Evolutionary conservation across 106 monocot genomes (phyloP).

Genomic region (Dioscorea dumetorum): DNA sequence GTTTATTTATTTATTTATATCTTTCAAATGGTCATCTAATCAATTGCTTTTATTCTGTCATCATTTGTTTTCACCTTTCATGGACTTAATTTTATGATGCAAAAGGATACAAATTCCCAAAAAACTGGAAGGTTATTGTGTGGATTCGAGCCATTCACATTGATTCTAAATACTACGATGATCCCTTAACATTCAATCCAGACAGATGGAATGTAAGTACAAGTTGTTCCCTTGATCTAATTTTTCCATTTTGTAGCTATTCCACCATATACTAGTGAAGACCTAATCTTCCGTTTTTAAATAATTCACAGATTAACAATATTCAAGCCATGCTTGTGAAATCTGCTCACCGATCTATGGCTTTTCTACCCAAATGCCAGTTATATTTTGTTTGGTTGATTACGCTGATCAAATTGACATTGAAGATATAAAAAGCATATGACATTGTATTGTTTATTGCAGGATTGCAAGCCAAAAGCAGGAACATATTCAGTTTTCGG

Average conservation of each 20-base stretch:
- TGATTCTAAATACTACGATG: slow-evolving; percentile 19
- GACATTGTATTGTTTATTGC: too few species aligned
- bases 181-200: slow-evolving; percentile 36
- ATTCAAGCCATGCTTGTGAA: too few species aligned
- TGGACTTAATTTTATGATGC: not conserved
- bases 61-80: not conserved
- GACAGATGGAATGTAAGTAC: slow-evolving; percentile 33
- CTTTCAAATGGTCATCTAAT: not conserved
- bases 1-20: not conserved
- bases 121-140: slow-evolving; percentile 32
- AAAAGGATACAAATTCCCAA: slow-evolving; percentile 24
- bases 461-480: slow-evolving; percentile 3
- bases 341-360: too few species aligned
- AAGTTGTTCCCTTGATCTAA: too few species aligned
- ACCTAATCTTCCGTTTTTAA: too few species aligned
- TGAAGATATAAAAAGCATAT: too few species aligned
- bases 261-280: too few species aligned
- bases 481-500: slow-evolving; percentile 28
- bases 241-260: not conserved
- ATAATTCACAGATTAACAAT: too few species aligned
- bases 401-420: not conserved
- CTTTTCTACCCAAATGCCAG: not conserved
- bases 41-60: not conserved
- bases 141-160: slow-evolving; percentile 32
- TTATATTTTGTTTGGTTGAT: not conserved